phyloP scores from a whole-genome alignment of 2,329 filamentous ascomycete genomes.

The Aspergillus tanneri region DNA sequence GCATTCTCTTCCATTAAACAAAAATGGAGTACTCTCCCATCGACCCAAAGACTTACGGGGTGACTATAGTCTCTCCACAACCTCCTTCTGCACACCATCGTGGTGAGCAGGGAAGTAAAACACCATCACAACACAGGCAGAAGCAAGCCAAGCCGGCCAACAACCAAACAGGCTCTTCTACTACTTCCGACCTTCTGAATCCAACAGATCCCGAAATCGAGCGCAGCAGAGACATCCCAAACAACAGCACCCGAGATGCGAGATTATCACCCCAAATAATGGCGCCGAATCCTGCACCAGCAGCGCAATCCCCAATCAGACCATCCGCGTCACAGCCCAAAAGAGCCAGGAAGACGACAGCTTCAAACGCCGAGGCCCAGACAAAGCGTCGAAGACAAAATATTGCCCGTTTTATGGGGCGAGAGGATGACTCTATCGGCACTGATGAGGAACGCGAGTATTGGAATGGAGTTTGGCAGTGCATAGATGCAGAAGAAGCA shows the following conservation, averaged over 20 bases:
- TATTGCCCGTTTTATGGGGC: neutral
- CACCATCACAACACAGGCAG: too few relatives aligned
- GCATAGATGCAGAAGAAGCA: neutral
- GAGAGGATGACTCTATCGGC: neutral
- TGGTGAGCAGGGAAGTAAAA: neutral
- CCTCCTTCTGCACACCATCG: neutral
- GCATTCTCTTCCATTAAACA: neutral
- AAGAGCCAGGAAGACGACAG: neutral
- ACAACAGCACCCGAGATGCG: neutral
- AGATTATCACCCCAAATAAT: neutral
- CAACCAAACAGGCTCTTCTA: neutral
- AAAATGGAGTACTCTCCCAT: conserved; percentile 1
- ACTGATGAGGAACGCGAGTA: conserved; percentile 1
- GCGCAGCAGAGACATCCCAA: neutral
- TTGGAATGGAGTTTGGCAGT: neutral
- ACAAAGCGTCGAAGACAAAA: neutral
- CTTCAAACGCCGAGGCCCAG: neutral
- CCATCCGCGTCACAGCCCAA: neutral
- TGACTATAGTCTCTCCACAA: too few relatives aligned
- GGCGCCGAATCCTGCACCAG: neutral
- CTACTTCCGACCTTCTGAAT: neutral
- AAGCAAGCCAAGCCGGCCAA: neutral
- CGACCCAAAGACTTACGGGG: conserved; percentile 3
- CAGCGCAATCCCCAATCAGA: neutral
- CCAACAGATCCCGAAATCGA: neutral